Evolutionary conservation across 352 stramenopile species (phyloP).

Genomic region (Bremia lactucae): DNA sequence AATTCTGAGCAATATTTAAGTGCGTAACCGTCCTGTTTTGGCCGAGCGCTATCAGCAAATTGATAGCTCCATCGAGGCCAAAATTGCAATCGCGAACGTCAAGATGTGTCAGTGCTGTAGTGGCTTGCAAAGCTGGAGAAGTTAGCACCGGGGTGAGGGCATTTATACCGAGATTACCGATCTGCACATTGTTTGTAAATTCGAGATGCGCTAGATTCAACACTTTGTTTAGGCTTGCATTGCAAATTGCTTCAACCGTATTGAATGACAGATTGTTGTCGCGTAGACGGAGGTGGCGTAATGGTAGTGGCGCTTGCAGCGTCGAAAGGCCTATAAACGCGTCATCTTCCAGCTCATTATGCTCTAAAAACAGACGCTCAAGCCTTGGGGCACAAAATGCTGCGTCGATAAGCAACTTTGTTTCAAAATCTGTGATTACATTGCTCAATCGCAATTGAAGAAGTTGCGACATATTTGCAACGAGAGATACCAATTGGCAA

Average conservation of each 20-base stretch:
- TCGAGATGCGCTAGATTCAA: slow-evolving; percentile 45
- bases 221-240: slow-evolving; percentile 34
- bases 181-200: slow-evolving; percentile 52
- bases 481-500: slow-evolving; percentile 34
- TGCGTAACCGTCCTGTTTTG: slow-evolving; percentile 40
- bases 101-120: slow-evolving; percentile 36
- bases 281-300: slow-evolving; percentile 40
- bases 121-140: slow-evolving; percentile 7
- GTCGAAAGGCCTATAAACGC: slow-evolving; percentile 30
- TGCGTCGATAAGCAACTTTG: slow-evolving; percentile 32
- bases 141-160: slow-evolving; percentile 55
- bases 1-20: slow-evolving; percentile 68
- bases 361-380: slow-evolving; percentile 47
- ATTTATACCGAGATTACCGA: slow-evolving; percentile 51
- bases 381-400: slow-evolving; percentile 27
- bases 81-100: slow-evolving; percentile 63
- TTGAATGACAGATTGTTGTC: slow-evolving; percentile 46
- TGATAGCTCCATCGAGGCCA: slow-evolving; percentile 46
- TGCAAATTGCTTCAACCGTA: slow-evolving; percentile 36
- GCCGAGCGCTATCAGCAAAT: slow-evolving; percentile 41
- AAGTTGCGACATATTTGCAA: slow-evolving; percentile 27
- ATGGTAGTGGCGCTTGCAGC: slow-evolving; percentile 12
- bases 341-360: slow-evolving; percentile 70
- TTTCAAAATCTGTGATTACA: slow-evolving; percentile 50
- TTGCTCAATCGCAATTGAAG: slow-evolving; percentile 44